Evolutionary conservation across 345 rosid species (phyloP), one percentile per base, ranked within the genome.

Genomic region (Linum usitatissimum): DNA sequence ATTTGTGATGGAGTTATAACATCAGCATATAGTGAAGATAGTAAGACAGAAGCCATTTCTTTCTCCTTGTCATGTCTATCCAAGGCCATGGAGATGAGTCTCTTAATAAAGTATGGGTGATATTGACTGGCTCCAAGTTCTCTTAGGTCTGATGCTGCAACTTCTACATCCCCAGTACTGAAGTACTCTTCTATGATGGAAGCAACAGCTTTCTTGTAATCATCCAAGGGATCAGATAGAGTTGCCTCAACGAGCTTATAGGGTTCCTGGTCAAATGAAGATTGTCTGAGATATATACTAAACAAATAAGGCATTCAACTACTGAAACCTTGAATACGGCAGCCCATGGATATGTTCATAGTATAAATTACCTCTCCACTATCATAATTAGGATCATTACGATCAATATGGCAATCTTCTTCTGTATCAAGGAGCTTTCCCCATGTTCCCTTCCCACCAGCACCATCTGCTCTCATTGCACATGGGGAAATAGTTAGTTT

Each of bases 1-100:
- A 94, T 94, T 59, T 84, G 96, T 42, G 81, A 82, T 23, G 99
- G 97, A 69, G 75, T 84, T 56, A 94, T 80, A 64, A 90, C 95
- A 78, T 94, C 93, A 63, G 92, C 96, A 81, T 94, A 94, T 4
- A 94, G 75, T 6, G 91, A 83, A 53, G 99, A 94, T 42, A 94
- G 82, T 68, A 94, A 73, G 66, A 94, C 99, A 0, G 97, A 94
- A 62, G 99, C 91, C 99, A 90, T 94, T 75, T 94, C 99, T 74
- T 94, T 94, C 90, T 94, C 96, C 78, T 90, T 94, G 68, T 94
- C 95, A 77, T 85, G 97, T 73, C 91, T 83, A 72, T 94, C 99
- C 99, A 94, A 86, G 72, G 99, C 84, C 84, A 94, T 87, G 67
- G 99, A 94, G 64, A 94, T 87, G 40, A 94, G 92, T 55, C 97